Base-by-base conservation (phyloP, 257 asterid species). In the Scutellaria minor region DNA sequence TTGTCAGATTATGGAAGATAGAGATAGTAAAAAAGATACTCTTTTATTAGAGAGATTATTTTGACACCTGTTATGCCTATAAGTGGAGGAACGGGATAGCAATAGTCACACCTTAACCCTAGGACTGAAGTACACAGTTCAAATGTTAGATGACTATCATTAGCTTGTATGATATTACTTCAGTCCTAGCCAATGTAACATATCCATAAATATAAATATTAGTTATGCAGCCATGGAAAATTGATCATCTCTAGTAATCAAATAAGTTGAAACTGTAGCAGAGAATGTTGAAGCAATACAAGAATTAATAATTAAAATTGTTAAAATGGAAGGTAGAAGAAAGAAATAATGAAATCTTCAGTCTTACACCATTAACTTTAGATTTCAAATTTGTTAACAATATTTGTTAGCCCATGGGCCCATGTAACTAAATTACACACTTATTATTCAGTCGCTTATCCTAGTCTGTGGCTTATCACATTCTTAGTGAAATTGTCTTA, bases 1-100 rank as follows among this genome's bases (percentile, higher is more conserved):
- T 62, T 41, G 55, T 44, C 37, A 57, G 76, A 66, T 41, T 52
- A 27, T 56, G 63, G 72, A 52, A 68, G 59, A 41, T 48, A 45
- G 9, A 70, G 22, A 52, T 40, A 13, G 44, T 22, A 24, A 65
- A 62, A 40, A n/a, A n/a, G 47, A 51, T 15, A 37, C 57, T 42
- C 51, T 41, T 24, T 15, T 27, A 55, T 55, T 60, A 1, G 47
- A 22, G 15, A 44, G 5, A 57, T 56, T 35, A 22, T 57, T 9
- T 31, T 15, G 27, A 9, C 62, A 44, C 54, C 2, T 7, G 14
- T 68, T 46, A 48, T 22, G 61, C 57, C 50, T 41, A 15, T 67
- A 35, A 47, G 48, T 61, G 54, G 37, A 62, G 70, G 68, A 63
- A 58, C n/a, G 65, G 11, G 50, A 66, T 2, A 24, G 27, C 27